These are phyloP conservation scores for Angomonas deanei DNA, from an alignment of 208 protist genomes.

Conservation along the genomic window DNA sequence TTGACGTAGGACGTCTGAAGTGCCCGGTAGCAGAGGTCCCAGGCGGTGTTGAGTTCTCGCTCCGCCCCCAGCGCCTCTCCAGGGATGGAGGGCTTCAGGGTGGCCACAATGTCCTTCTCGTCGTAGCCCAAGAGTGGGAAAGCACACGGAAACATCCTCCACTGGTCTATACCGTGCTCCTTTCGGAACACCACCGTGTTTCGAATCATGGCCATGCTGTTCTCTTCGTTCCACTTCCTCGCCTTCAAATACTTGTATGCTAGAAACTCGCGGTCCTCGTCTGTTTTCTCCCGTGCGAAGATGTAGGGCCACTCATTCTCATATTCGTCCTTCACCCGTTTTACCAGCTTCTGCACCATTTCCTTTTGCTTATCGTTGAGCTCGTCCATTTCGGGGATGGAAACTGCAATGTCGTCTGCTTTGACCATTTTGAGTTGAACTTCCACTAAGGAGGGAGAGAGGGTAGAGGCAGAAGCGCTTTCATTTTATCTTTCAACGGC, in stretches of 20 bases:
- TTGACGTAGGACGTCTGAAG: constrained; percentile 44
- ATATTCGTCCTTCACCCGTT: constrained; percentile 15
- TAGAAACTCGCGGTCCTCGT: constrained; percentile 27
- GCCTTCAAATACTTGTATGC: constrained; percentile 67
- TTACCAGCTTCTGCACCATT: constrained; percentile 27
- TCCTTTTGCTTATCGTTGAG: constrained; percentile 25
- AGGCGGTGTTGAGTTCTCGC: constrained; percentile 14
- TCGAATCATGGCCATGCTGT: constrained; percentile 50
- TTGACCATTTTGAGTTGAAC: constrained; percentile 30
- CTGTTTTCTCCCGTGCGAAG: constrained; percentile 23
- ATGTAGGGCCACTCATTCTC: constrained; percentile 21
- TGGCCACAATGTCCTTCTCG: constrained; percentile 23
- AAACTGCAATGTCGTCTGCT: constrained; percentile 24
- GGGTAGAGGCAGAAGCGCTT: neutral
- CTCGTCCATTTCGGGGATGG: constrained; percentile 44
- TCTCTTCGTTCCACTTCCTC: constrained; percentile 41
- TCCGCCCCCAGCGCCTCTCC: constrained; percentile 7
- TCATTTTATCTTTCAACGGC: neutral
- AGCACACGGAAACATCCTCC: constrained; percentile 49
- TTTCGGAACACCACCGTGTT: constrained; percentile 39
- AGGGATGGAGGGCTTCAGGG: constrained; percentile 19
- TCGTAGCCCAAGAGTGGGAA: constrained; percentile 53
- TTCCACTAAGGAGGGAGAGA: neutral
- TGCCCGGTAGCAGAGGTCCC: constrained; percentile 35
- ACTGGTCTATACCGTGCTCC: constrained; percentile 35